A percentile compares a stretch with the other conserved stretches of the same genome.
These are phyloP conservation scores for Fragilariopsis cylindrus DNA, from an alignment of 108 stramenopile genomes.

Conservation along the genomic window DNA sequence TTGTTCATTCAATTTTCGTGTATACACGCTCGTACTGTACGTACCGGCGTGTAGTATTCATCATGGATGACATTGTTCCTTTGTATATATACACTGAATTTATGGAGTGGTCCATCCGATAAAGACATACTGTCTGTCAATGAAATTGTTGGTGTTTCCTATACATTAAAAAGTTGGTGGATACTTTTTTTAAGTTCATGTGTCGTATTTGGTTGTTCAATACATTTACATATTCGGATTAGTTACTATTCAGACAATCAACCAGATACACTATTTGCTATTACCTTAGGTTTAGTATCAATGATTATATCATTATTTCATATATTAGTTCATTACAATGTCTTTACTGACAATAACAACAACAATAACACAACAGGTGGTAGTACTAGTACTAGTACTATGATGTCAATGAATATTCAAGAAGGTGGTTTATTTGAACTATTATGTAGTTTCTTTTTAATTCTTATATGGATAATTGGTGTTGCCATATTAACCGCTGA, in stretches of 20 bases:
- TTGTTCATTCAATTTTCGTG: too few species aligned
- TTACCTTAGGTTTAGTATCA: slow-evolving; percentile 50
- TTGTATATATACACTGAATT: slow-evolving; percentile 56
- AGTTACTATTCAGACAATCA: slow-evolving; percentile 1
- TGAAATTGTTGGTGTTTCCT: slow-evolving; percentile 56
- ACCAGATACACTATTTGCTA: slow-evolving; percentile 44
- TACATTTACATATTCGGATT: slow-evolving; percentile 14
- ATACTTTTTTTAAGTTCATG: slow-evolving; percentile 24
- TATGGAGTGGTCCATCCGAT: slow-evolving; percentile 47
- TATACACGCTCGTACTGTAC: too few species aligned
- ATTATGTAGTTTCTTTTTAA: slow-evolving; percentile 29
- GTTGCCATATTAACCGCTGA: slow-evolving; percentile 34
- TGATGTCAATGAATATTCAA: slow-evolving; percentile 19
- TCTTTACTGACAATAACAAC: slow-evolving; percentile 22
- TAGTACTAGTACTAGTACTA: too few species aligned
- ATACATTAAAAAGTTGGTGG: slow-evolving; percentile 68
- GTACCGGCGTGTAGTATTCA: too few species aligned
- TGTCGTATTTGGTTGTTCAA: slow-evolving; percentile 11
- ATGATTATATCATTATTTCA: slow-evolving; percentile 40
- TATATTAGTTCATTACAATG: slow-evolving; percentile 67
- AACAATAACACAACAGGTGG: neutral
- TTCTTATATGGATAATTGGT: slow-evolving; percentile 45
- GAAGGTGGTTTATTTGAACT: slow-evolving; percentile 54
- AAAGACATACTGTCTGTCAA: slow-evolving; percentile 60
- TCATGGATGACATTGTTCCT: slow-evolving; percentile 49